Conservation (phyloP, 805 yeast species). For the Pichia deserticola region DNA sequence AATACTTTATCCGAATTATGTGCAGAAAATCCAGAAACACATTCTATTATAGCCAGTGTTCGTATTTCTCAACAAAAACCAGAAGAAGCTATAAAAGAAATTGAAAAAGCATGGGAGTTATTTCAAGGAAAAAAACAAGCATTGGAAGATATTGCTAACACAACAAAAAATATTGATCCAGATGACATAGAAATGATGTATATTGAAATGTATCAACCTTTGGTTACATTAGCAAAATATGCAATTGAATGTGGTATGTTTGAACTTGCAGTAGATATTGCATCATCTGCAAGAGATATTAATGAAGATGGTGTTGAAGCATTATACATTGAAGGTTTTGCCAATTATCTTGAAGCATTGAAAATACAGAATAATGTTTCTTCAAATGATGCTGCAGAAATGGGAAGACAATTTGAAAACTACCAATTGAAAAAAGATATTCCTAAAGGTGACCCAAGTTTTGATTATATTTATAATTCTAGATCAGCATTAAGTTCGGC, state of each 20-base stretch:
- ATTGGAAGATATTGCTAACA: slow-evolving; percentile 33
- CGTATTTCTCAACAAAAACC: slow-evolving; percentile 78
- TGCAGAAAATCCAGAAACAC: slow-evolving; percentile 63
- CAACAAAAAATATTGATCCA: slow-evolving; percentile 28
- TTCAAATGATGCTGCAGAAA: slow-evolving; percentile 12
- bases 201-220: slow-evolving; percentile 64
- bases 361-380: slow-evolving; percentile 21
- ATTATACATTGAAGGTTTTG: slow-evolving; percentile 76
- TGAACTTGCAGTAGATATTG: slow-evolving; percentile 61
- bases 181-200: slow-evolving; percentile 44
- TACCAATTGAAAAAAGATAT: slow-evolving; percentile 20
- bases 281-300: slow-evolving; percentile 59
- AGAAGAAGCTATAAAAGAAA: slow-evolving; percentile 65
- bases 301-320: slow-evolving; percentile 82
- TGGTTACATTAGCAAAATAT: slow-evolving; percentile 64
- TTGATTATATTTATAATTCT: slow-evolving; percentile 27
- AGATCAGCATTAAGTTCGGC: slow-evolving; percentile 34
- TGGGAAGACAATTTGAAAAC: slow-evolving; percentile 37
- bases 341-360: slow-evolving; percentile 47
- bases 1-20: slow-evolving; percentile 56
- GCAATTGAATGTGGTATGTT: slow-evolving; percentile 70
- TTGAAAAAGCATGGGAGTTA: slow-evolving; percentile 64
- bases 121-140: slow-evolving; percentile 44
- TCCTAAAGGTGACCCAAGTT: slow-evolving; percentile 26
- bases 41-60: slow-evolving; percentile 77